A percentile compares a stretch with the other conserved stretches of the same genome.
Conservation (phyloP, 495 filamentous ascomycete species). For the Penicillium flavigenum region DNA sequence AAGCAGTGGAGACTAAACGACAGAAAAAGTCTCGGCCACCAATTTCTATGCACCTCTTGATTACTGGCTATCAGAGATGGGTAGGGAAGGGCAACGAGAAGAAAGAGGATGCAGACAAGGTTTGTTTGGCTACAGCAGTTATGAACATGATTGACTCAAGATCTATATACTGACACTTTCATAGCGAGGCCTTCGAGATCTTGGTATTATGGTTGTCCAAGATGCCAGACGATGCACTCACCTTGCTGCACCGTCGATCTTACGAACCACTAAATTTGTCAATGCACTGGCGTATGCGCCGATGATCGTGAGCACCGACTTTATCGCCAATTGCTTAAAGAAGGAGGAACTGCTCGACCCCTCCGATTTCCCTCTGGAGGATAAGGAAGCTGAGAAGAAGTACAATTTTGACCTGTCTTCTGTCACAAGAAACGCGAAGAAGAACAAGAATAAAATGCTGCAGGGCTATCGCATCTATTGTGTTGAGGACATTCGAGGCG, state of each 20-base stretch:
- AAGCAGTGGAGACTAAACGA: constrained; percentile 55
- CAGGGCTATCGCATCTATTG: constrained; percentile 74
- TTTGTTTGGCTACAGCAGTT: constrained; percentile 42
- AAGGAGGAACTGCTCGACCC: constrained; percentile 59
- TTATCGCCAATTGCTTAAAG: constrained; percentile 70
- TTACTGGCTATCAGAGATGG: constrained; percentile 82
- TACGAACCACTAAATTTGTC: constrained; percentile 92
- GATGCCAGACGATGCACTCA: constrained; percentile 76
- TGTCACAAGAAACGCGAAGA: constrained; percentile 64
- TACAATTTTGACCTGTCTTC: constrained; percentile 66
- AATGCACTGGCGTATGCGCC: constrained; percentile 77
- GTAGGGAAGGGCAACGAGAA: constrained; percentile 58
- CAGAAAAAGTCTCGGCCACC: constrained; percentile 59
- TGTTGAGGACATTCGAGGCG: constrained; percentile 71
- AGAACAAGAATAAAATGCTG: constrained; percentile 73
- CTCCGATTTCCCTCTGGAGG: constrained; percentile 62
- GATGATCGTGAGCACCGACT: constrained; percentile 70
- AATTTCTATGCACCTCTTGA: constrained; percentile 66
- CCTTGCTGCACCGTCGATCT: constrained; percentile 79
- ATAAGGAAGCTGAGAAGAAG: constrained; percentile 66
- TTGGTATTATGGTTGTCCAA: constrained; percentile 78
- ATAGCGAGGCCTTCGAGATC: constrained; percentile 75
- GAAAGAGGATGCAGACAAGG: constrained; percentile 76
- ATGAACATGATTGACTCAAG: constrained; percentile 3
- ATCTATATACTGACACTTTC: constrained; percentile 22